Conservation (phyloP, 2,329 filamentous ascomycete genomes). For the Aspergillus intermedius region DNA sequence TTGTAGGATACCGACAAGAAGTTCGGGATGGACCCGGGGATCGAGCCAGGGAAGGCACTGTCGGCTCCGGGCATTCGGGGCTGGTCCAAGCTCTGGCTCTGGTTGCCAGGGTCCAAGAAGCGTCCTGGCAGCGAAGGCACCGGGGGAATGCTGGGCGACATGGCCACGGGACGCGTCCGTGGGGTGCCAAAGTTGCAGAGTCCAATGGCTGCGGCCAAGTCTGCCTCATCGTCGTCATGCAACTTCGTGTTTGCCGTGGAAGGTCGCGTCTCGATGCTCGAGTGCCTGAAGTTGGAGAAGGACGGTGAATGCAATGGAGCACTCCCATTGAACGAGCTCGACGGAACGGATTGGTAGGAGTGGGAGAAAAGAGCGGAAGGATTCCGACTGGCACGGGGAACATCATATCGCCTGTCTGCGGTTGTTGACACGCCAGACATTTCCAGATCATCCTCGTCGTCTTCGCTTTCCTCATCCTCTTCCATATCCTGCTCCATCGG, state of each 20-base stretch:
- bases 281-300: constrained; percentile 59
- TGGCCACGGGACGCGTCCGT: constrained; percentile 55
- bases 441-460: constrained; percentile 28
- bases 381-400: constrained; percentile 15
- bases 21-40: constrained; percentile 21
- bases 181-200: constrained; percentile 83
- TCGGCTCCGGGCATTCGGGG: constrained; percentile 25
- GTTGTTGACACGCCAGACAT: constrained; percentile 47
- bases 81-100: constrained; percentile 47
- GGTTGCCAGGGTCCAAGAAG: constrained; percentile 63
- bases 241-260: constrained; percentile 70
- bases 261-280: constrained; percentile 69
- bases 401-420: constrained; percentile 52
- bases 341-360: constrained; percentile 70
- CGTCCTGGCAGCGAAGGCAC: constrained; percentile 80
- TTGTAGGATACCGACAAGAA: constrained; percentile 39
- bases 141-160: constrained; percentile 70
- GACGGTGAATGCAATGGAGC: constrained; percentile 44
- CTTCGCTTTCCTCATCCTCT: constrained; percentile 45
- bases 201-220: constrained; percentile 83
- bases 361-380: constrained; percentile 54
- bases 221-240: constrained; percentile 74
- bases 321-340: constrained; percentile 50
- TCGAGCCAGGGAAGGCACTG: constrained; percentile 27
- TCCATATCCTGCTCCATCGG: constrained; percentile 58